A percentile compares a stretch with the other conserved stretches of the same genome.
These are phyloP conservation scores for Phytophthora nicotianae DNA, from an alignment of 352 stramenopile species.

Conservation along the genomic window DNA sequence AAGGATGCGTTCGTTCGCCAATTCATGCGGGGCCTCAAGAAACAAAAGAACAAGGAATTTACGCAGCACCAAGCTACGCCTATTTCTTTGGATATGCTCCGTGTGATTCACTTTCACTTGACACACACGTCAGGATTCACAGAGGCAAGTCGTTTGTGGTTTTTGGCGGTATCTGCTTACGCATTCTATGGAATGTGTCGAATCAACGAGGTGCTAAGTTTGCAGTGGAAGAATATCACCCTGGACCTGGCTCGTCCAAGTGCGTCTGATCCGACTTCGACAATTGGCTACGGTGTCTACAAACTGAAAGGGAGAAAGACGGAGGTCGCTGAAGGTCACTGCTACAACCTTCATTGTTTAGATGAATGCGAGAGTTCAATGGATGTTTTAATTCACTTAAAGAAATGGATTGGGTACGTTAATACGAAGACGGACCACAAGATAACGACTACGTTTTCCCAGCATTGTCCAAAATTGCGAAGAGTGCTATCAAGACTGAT, in stretches of 20 bases:
- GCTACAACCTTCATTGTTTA: neutral
- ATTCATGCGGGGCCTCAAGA: slow-evolving; percentile 8
- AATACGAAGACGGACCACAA: slow-evolving; percentile 5
- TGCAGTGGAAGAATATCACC: slow-evolving; percentile 14
- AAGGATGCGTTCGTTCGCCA: slow-evolving; percentile 9
- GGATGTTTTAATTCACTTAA: neutral
- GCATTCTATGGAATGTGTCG: slow-evolving; percentile 21
- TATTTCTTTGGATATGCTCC: slow-evolving; percentile 11
- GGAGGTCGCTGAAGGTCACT: no score
- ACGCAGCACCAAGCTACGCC: slow-evolving; percentile 10
- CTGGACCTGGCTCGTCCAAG: slow-evolving; percentile 5
- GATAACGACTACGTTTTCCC: slow-evolving; percentile 12
- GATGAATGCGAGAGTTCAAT: slow-evolving; percentile 1
- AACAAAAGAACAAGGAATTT: slow-evolving; percentile 8
- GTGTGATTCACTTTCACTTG: slow-evolving; percentile 2
- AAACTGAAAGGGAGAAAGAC: no score
- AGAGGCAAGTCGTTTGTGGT: slow-evolving; percentile 1
- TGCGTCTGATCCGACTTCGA: no score
- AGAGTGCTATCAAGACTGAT: slow-evolving; percentile 7
- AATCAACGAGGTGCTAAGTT: slow-evolving; percentile 12
- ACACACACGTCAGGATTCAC: slow-evolving; percentile 1
- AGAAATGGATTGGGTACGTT: neutral
- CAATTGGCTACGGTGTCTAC: neutral
- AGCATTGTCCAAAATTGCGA: no score
- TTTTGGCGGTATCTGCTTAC: slow-evolving; percentile 6